Base-by-base conservation (phyloP, 1,284 basidiomycete species). In the Uromyces viciae-fabae region DNA sequence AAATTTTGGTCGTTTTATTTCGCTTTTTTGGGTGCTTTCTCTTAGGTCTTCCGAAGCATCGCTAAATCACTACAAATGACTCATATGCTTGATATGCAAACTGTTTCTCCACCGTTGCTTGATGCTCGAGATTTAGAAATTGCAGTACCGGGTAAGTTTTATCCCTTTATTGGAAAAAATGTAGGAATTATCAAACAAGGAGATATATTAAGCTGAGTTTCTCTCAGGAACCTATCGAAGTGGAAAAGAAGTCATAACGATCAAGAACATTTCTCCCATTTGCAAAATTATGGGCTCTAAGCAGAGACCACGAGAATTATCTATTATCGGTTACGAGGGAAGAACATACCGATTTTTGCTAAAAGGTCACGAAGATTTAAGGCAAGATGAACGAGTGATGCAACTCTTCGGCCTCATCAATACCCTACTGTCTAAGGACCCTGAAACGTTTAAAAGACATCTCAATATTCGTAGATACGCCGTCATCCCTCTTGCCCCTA, bases 301-400 rank as follows among this genome's bases (percentile, higher is more conserved):
- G 87, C 97, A 99, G 87, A 91, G 97, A 1, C 97, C 97, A 1
- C 91, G 97, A 80, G 91, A 94, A 52, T 88, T 98, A 60, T 93
- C 91, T 54, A 88, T 99, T 83, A 92, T 91, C 84, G 97, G 97
- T 15, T 93, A 91, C 82, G 96, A 99, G 86, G 95, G 94, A 22
- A 90, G 91, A 84, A 95, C 98, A 84, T 98, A 99, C 85, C 92
- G 95, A 85, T 99, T 95, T 86, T 84, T 91, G 72, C 89, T 99
- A 82, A 99, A 99, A 89, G 93, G 94, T n/a, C 96, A 98, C 87
- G 97, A 99, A 87, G 97, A 99, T 88, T 88, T 99, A 83, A 94
- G 97, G 75, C 97, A 99, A 87, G 97, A 99, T 86, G 97, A 99
- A 86, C 91, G 97, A 82, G 97, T 99, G 82, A 99, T 99, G 97